phyloP scores from a whole-genome alignment of 495 filamentous ascomycete genomes.

The Clohesyomyces aquaticus region DNA sequence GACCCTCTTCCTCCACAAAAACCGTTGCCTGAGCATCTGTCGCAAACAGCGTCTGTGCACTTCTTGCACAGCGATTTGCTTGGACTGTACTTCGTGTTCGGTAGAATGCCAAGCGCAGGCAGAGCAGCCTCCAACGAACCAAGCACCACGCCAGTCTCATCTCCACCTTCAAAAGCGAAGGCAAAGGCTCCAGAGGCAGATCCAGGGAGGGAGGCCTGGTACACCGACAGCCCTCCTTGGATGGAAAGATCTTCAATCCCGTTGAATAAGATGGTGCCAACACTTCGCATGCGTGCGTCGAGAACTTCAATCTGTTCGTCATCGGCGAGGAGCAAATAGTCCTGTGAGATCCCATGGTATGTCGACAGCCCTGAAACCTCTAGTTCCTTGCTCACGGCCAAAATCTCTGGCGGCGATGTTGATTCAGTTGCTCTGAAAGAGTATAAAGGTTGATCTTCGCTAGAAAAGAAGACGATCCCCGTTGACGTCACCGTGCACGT shows the following conservation, averaged over 20 bases:
- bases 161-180: constrained; percentile 2
- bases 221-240: constrained; percentile 3
- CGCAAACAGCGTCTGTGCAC: not conserved
- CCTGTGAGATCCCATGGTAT: not conserved
- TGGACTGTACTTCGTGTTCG: constrained; percentile 4
- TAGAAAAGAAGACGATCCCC: constrained; percentile 9
- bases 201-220: not conserved
- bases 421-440: constrained; percentile 3
- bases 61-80: not conserved
- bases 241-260: constrained; percentile 7
- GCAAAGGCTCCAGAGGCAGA: constrained; percentile 3
- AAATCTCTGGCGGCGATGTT: not conserved
- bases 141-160: not conserved
- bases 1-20: not conserved
- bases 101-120: not conserved
- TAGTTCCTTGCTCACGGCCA: constrained; percentile 1
- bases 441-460: constrained; percentile 7
- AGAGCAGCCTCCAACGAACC: not conserved
- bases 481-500: not conserved
- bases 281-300: not conserved
- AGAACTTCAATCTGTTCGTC: constrained; percentile 9
- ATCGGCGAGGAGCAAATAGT: constrained; percentile 14
- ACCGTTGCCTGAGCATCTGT: constrained; percentile 3
- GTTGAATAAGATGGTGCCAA: not conserved
- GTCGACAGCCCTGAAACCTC: constrained; percentile 1